Evolutionary conservation across 2,329 filamentous ascomycete species (phyloP), one percentile per base, ranked within the genome.

Genomic region (Dactylellina sp.): DNA sequence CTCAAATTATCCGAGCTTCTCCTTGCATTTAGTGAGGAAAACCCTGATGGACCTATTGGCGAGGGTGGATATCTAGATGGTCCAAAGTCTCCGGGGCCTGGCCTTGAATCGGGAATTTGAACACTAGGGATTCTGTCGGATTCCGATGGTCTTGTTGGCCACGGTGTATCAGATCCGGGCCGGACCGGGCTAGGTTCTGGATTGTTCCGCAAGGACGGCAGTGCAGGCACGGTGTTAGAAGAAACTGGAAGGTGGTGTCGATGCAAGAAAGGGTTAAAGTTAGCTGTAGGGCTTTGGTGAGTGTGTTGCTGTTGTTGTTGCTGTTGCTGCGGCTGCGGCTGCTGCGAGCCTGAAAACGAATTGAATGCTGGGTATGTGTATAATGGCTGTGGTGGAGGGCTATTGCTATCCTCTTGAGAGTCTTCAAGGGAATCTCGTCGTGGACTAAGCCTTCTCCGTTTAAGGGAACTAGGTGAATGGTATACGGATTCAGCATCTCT

Each of bases 31-130:
- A 74, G 66, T 12, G 70, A 60, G 37, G 61, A 60, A 46, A 74
- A 66, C 24, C 52, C 53, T 7, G 55, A 24, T 12, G 55, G 61
- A 16, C 61, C 49, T 18, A 74, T 49, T 4, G 70, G 70, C 6
- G 70, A 74, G 62, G 70, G 70, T 16, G 70, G 70, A 14, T 65
- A 65, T 66, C 70, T 74, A 12, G 70, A 57, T 20, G 70, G 70
- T 9, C 70, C 70, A n/a, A 74, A 66, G 55, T 74, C 70, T 25
- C 70, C 70, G 22, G 56, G 46, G 39, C 70, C 70, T 28, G 70
- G 61, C n/a, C 70, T 47, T 49, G 70, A 74, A 35, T 74, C 70
- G 20, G 70, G 70, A 39, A 74, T 46, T 20, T 61, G 61, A 7
- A 50, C 60, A 37, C 55, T 52, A 24, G 70, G 70, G 5, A 74